Conservation (phyloP, 306 rosid genomes). For the Pyrus betulifolia region DNA sequence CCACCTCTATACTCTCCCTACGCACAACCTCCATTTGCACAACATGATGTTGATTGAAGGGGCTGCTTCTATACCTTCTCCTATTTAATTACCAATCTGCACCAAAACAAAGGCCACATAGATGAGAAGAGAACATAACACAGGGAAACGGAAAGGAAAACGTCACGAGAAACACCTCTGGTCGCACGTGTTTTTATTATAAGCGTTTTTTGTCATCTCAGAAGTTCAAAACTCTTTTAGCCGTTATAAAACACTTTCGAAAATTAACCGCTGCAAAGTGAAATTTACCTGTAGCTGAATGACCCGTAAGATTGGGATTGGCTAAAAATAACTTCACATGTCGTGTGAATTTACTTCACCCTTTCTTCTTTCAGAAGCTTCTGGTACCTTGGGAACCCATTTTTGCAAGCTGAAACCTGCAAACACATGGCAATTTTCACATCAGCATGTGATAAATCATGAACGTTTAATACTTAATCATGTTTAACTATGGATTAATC, state of each 20-base stretch:
- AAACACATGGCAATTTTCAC: background rate
- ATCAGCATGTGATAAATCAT: background rate
- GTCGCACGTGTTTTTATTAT: background rate
- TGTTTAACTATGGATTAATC: background rate
- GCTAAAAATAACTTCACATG: background rate
- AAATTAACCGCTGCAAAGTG: background rate
- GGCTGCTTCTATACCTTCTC: background rate
- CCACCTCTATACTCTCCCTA: background rate
- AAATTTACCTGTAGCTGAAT: background rate
- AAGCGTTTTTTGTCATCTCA: too few relatives aligned
- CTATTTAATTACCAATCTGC: background rate
- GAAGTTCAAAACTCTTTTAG: too few relatives aligned
- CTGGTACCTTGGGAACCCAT: conserved; percentile 64
- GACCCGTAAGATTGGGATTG: background rate
- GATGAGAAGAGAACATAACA: background rate
- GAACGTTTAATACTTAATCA: background rate
- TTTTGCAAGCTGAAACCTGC: conserved; percentile 90
- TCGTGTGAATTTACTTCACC: conserved; percentile 29
- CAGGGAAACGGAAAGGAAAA: background rate
- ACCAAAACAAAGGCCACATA: background rate
- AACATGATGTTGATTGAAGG: background rate
- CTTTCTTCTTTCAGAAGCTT: conserved; percentile 66
- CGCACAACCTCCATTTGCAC: conserved; percentile 8
- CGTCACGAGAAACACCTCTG: background rate
- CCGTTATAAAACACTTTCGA: too few relatives aligned